phyloP scores from a whole-genome alignment of 257 asterid species.

The Paulownia fortunei region DNA sequence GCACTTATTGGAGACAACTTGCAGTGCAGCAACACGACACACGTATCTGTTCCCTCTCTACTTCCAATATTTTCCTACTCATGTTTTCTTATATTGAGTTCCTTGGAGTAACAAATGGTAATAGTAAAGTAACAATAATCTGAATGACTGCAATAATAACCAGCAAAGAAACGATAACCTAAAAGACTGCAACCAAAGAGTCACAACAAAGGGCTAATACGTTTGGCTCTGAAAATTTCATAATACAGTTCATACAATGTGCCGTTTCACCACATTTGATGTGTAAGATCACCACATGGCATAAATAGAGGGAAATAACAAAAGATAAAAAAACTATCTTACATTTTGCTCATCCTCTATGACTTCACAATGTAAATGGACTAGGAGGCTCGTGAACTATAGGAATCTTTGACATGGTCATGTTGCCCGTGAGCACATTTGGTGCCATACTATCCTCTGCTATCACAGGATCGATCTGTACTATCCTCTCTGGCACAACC shows the following conservation, averaged over 20 bases:
- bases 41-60: too few species aligned
- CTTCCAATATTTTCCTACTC: too few species aligned
- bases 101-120: too few species aligned
- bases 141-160: neutral
- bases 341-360: conserved; percentile 35
- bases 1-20: neutral
- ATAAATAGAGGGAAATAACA: neutral
- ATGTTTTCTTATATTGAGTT: too few species aligned
- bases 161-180: neutral
- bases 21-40: too few species aligned
- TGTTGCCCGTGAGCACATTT: conserved; percentile 58
- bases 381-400: conserved; percentile 61
- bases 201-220: neutral
- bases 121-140: too few species aligned
- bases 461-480: conserved; percentile 71
- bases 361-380: conserved; percentile 65
- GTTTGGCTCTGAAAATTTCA: neutral
- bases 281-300: neutral
- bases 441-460: conserved; percentile 66
- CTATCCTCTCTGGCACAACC: conserved; percentile 83
- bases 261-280: neutral
- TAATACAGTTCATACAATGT: neutral
- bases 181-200: neutral
- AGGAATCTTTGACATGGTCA: conserved; percentile 64
- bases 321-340: conserved; percentile 15